These are phyloP conservation scores for Echites panduratus DNA, from an alignment of 257 asterid species.

Conservation along the genomic window DNA sequence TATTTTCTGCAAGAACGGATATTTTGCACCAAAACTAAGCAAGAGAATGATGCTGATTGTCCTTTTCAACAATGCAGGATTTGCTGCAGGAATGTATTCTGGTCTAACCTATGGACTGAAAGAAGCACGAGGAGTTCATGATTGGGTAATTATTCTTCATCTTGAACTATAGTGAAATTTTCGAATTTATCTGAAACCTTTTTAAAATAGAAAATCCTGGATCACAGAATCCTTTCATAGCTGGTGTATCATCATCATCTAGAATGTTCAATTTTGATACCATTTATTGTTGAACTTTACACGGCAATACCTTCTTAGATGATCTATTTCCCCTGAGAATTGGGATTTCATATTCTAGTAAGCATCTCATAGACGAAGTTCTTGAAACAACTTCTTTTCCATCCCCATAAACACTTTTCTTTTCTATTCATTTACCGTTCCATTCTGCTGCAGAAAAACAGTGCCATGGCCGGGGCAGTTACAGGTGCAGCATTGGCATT, in stretches of 20 bases:
- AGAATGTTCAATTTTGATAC: neutral
- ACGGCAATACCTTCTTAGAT: neutral
- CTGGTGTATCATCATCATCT: neutral
- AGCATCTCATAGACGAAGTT: neutral
- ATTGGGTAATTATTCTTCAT: slow-evolving; percentile 50
- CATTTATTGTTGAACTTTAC: neutral
- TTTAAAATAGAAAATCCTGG: neutral
- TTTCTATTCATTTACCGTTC: neutral
- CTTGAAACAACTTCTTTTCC: neutral
- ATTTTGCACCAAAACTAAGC: neutral
- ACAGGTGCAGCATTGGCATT: slow-evolving; percentile 86
- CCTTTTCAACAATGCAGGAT: slow-evolving; percentile 34
- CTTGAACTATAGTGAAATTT: neutral
- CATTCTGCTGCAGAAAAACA: slow-evolving; percentile 51
- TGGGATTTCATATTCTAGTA: no score
- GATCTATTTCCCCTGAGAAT: neutral
- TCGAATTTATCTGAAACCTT: neutral
- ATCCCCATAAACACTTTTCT: neutral
- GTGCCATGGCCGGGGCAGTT: slow-evolving; percentile 83
- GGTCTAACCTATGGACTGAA: slow-evolving; percentile 81
- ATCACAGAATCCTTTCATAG: neutral
- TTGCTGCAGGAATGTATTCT: slow-evolving; percentile 88
- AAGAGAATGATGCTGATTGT: neutral
- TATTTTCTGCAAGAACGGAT: neutral
- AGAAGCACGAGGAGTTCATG: slow-evolving; percentile 85